Base-by-base conservation (phyloP, 140 eudicot genomes). In the Erigeron philadelphicus region DNA sequence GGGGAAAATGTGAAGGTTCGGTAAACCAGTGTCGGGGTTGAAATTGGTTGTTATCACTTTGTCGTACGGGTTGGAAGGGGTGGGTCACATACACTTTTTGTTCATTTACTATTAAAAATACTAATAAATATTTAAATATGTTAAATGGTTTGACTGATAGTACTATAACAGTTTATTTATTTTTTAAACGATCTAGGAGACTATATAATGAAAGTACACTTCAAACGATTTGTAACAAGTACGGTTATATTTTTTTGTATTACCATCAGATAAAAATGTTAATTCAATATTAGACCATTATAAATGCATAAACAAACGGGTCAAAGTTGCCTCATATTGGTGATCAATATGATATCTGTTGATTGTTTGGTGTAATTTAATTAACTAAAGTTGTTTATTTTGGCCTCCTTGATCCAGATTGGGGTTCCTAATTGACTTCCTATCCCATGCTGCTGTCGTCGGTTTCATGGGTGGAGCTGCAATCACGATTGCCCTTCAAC, bases 391-490 rank as follows among this genome's bases (percentile, higher is more conserved):
- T 16, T 25, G 11, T n/a, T 8, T 21, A 13, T 64, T 56, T 67
- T 54, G 48, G 46, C 63, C 44, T 21, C 18, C n/a, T 13, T 12
- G 40, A 23, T n/a, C 72, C 72, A 84, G 89, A 68, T 78, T 84
- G 66, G 89, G 89, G 41, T 84, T 84, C 70, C 59, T 84, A 15
- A 81, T 84, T 6, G 89, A 84, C 76, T 84, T 81, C 71, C 67
- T 84, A 25, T 84, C 88, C 15, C 85, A 84, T 80, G 88, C 88
- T 71, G 88, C 85, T 17, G 80, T 84, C 57, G 89, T 84, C 7
- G 89, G 89, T 41, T 84, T 84, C 72, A 84, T 84, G 89, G 89
- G 81, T 8, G 89, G 89, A 63, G 89, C 89, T 58, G 89, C 89
- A 48, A 72, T 81, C 50, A 81, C 85, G 12, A 84, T 84, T 18